Evolutionary conservation across 768 basidiomycete genomes (phyloP), one percentile per base, ranked within the genome.

Genomic region (Symmetrospora coprosmae): DNA sequence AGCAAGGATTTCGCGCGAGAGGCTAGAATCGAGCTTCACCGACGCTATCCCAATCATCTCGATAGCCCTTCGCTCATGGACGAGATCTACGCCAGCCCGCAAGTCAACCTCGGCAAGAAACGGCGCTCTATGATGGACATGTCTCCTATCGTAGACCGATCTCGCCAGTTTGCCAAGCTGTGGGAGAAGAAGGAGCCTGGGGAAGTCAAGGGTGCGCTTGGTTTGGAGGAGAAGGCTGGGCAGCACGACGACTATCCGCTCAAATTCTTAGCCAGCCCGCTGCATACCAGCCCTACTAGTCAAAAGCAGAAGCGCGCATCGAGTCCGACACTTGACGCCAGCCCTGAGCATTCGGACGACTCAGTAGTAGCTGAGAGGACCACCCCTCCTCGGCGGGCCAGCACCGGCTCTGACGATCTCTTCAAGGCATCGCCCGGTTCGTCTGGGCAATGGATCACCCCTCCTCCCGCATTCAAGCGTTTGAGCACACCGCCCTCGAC

Each of bases 1-100:
- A 65, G 19, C 55, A 62, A 27, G 60, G 51, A 17, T 59, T 58
- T 25, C 65, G 69, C 47, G 46, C 60, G 25, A 67, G 65, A 41
- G 45, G 50, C 31, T 68, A 72, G 64, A 68, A 69, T 46, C 70
- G 71, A 13, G 69, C 71, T 23, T 65, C 67, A 3, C 72, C 71
- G 2, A 71, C 70, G 65, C 65, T 71, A 49, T 71, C 37, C 40
- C 21, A 45, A 43, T 21, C 13, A 11, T 23, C 9, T 23, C 9
- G 25, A 25, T 25, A 46, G 43, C 25, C 43, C 43, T 23, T 46
- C 43, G 9, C 13, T 46, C 8, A 9, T 46, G 11, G 43, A 46
- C 11, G 43, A 46, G 43, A 23, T 46, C 9, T 23, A 13, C 43
- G 43, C 13, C 16, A 46, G 13, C 9, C 43, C 43, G 9, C 9